Evolutionary conservation across 208 protist species (phyloP).

Genomic region (Perkinsela sp.): DNA sequence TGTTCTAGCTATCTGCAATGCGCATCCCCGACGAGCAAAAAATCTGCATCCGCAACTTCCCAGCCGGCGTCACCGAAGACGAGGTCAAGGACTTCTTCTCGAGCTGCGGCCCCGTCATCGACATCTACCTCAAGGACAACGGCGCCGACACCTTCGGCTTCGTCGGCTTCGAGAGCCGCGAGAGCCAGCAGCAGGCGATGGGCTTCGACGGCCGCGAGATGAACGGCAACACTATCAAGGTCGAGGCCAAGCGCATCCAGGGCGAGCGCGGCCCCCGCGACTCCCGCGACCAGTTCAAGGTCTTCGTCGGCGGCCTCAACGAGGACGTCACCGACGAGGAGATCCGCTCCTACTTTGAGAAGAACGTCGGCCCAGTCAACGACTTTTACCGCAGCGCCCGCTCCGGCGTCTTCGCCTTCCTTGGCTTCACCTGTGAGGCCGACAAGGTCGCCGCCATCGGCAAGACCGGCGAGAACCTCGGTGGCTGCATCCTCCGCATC

Average conservation of each 20-base stretch:
- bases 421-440: neutral
- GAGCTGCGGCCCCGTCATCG: neutral
- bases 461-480: slow-evolving; percentile 1
- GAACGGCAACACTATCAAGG: neutral
- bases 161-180: neutral
- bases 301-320: neutral
- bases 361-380: neutral
- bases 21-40: neutral
- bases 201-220: neutral
- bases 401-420: neutral
- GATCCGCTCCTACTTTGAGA: neutral
- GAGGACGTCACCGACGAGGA: neutral
- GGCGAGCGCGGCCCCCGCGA: neutral
- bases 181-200: neutral
- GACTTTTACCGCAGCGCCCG: neutral
- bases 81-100: neutral
- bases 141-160: neutral
- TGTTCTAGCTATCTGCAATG: too few species aligned
- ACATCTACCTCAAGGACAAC: slow-evolving; percentile 1
- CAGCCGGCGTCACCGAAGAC: neutral
- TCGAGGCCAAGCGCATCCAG: neutral
- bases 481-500: neutral
- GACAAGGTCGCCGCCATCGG: slow-evolving; percentile 4
- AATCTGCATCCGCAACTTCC: neutral
- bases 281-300: neutral